These are phyloP conservation scores for Apostasia ramifera DNA, from an alignment of 106 monocot species.

Conservation along the genomic window DNA sequence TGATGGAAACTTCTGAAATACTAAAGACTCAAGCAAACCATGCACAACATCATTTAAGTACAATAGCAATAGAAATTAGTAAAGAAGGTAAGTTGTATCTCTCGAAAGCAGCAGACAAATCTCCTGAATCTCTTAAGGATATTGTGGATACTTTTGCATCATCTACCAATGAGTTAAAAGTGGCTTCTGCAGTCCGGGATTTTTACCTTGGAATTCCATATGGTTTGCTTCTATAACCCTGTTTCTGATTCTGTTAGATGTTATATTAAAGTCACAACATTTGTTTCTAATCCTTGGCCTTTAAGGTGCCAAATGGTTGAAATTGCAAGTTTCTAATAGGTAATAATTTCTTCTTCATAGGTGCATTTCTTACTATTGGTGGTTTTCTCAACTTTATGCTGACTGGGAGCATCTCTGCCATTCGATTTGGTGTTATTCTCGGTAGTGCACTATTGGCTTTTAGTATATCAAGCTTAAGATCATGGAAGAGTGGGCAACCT, in stretches of 20 bases:
- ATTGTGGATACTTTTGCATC: constrained; percentile 44
- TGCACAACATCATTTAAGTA: constrained; percentile 52
- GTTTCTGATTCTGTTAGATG: too few species aligned
- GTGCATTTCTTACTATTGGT: constrained; percentile 46
- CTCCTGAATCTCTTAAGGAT: constrained; percentile 79
- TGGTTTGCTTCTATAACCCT: constrained; percentile 31
- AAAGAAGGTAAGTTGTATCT: constrained; percentile 75
- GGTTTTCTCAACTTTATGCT: constrained; percentile 89
- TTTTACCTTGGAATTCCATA: constrained; percentile 86
- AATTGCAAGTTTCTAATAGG: not conserved
- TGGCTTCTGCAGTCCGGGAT: constrained; percentile 42
- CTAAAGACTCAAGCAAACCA: constrained; percentile 79
- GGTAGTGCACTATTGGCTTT: constrained; percentile 60
- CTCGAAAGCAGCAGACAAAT: constrained; percentile 35
- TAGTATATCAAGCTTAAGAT: constrained; percentile 60
- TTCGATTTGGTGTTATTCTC: constrained; percentile 87
- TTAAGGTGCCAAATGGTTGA: too few species aligned
- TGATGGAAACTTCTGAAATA: constrained; percentile 55
- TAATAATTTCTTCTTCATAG: not conserved
- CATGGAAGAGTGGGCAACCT: constrained; percentile 51
- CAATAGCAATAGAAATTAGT: constrained; percentile 52
- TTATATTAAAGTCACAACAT: too few species aligned
- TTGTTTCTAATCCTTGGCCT: too few species aligned
- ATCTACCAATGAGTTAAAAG: constrained; percentile 36
- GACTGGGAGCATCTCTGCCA: constrained; percentile 66